Conservation (phyloP, 2,329 filamentous ascomycete species). For the Fusarium coicis region DNA sequence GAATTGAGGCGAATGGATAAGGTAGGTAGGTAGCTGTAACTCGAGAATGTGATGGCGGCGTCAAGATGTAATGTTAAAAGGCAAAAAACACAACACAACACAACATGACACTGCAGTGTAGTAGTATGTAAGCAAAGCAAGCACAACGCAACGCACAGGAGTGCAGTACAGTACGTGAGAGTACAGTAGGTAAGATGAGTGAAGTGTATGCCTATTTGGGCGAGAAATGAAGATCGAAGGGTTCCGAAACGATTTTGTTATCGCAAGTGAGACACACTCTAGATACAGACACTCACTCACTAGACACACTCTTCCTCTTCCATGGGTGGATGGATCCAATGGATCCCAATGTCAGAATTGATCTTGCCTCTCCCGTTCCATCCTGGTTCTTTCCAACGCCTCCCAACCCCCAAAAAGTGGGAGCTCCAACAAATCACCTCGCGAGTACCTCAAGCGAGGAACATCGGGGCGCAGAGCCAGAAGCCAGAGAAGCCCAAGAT, state of each 20-base stretch:
- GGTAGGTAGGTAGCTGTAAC: constrained; percentile 10
- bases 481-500: constrained; percentile 7
- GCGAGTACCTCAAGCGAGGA: constrained; percentile 15
- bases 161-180: background rate
- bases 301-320: background rate
- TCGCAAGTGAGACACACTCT: constrained; percentile 21
- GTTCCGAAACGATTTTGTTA: constrained; percentile 35
- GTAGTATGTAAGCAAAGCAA: background rate
- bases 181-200: background rate
- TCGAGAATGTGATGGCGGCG: constrained; percentile 22
- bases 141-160: background rate
- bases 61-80: constrained; percentile 2
- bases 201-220: background rate
- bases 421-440: constrained; percentile 23
- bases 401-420: constrained; percentile 35
- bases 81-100: background rate
- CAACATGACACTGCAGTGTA: background rate
- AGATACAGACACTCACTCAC: no score
- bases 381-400: constrained; percentile 14
- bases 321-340: background rate
- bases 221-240: constrained; percentile 27
- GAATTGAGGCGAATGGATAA: background rate
- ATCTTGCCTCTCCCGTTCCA: constrained; percentile 29
- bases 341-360: constrained; percentile 5
- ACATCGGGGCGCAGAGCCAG: constrained; percentile 24